These are phyloP conservation scores for Bauhinia variegata DNA, from an alignment of 306 rosid species.

Conservation along the genomic window DNA sequence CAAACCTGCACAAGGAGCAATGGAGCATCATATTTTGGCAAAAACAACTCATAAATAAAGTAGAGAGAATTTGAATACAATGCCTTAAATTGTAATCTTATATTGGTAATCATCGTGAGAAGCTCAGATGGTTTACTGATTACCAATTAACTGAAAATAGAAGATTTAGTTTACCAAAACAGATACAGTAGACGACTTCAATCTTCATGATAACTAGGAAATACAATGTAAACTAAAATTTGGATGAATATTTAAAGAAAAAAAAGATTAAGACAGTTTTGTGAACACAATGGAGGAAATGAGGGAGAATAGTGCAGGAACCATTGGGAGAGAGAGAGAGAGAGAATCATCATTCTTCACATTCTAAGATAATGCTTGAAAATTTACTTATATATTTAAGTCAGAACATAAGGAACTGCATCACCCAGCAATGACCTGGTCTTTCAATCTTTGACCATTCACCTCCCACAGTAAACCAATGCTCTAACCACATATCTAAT, in stretches of 20 bases:
- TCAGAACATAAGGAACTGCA: neutral
- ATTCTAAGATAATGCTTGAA: neutral
- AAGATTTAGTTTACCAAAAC: slow-evolving; percentile 21
- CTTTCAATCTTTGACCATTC: no score
- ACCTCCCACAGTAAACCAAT: no score
- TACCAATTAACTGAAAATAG: slow-evolving; percentile 3
- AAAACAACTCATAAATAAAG: neutral
- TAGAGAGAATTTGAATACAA: slow-evolving; percentile 16
- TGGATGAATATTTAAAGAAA: neutral
- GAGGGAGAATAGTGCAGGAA: slow-evolving; percentile 3
- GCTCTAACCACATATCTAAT: no score
- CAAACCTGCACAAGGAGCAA: slow-evolving; percentile 74
- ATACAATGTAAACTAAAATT: neutral
- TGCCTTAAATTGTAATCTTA: slow-evolving; percentile 14
- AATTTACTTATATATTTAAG: neutral
- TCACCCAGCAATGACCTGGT: neutral
- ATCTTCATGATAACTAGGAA: neutral
- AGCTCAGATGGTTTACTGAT: neutral
- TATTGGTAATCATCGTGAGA: neutral
- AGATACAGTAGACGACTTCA: slow-evolving; percentile 12
- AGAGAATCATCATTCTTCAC: neutral
- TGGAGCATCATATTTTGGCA: slow-evolving; percentile 2
- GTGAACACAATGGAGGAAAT: neutral
- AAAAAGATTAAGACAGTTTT: neutral
- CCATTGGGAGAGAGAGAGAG: neutral